These are phyloP conservation scores for Nymphaea colorata DNA, from an alignment of 164 flowering plant genomes.

Conservation along the genomic window DNA sequence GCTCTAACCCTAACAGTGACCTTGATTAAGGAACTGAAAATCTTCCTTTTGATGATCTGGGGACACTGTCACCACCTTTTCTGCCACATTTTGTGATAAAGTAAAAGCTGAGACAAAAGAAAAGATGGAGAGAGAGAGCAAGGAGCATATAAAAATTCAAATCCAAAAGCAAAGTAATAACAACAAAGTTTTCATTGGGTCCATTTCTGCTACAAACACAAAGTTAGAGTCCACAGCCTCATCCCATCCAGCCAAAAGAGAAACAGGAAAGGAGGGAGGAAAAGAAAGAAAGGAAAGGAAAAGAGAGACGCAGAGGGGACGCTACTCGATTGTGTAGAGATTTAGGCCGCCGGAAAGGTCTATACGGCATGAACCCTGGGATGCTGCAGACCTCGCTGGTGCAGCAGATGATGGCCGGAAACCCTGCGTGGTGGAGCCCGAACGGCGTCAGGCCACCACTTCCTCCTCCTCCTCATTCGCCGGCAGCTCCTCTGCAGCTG, in stretches of 20 bases:
- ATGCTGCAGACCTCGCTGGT: slow-evolving; percentile 36
- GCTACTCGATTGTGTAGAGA: background rate
- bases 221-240: slow-evolving; percentile 7
- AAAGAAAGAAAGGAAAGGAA: no score
- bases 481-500: slow-evolving; percentile 11
- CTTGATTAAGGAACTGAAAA: background rate
- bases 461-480: background rate
- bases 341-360: background rate
- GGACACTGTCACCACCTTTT: slow-evolving; percentile 40
- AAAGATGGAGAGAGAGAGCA: slow-evolving; percentile 4
- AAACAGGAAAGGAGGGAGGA: slow-evolving; percentile 9
- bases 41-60: slow-evolving; percentile 13
- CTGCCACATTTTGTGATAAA: slow-evolving; percentile 53
- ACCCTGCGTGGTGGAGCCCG: slow-evolving; percentile 70
- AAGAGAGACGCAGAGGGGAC: slow-evolving; percentile 2
- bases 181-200: slow-evolving; percentile 25
- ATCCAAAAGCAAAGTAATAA: slow-evolving; percentile 8
- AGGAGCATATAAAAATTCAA: slow-evolving; percentile 7
- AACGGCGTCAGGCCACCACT: slow-evolving; percentile 9
- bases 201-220: slow-evolving; percentile 17
- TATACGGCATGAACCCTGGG: slow-evolving; percentile 32
- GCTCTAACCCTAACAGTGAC: background rate
- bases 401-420: slow-evolving; percentile 43
- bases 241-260: slow-evolving; percentile 18
- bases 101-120: slow-evolving; percentile 25